Conservation (phyloP, 208 protist genomes). For the Naegleria lovaniensis region DNA sequence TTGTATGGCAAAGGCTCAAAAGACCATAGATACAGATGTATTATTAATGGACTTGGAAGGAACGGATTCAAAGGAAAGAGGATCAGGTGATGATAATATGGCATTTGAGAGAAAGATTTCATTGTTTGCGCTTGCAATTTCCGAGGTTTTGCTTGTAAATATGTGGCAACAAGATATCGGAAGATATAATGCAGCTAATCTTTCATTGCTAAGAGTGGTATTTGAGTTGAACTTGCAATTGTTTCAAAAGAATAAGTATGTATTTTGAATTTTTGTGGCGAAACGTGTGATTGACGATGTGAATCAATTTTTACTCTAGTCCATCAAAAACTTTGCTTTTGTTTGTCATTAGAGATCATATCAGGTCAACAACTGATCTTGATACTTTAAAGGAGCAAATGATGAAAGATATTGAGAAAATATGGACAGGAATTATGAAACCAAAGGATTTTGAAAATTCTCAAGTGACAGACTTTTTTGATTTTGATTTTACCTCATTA, state of each 20-base stretch:
- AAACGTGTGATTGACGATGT: background rate
- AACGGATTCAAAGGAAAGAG: conserved; percentile 86
- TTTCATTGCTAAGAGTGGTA: conserved; percentile 84
- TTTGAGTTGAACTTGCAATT: conserved; percentile 92
- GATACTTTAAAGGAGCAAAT: conserved; percentile 62
- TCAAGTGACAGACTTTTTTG: conserved; percentile 55
- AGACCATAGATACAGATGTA: conserved; percentile 33
- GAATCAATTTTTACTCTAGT: conserved; percentile 4
- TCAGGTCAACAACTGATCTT: conserved; percentile 59
- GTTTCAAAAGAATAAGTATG: conserved; percentile 67
- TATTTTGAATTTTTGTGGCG: background rate
- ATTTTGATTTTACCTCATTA: conserved; percentile 54
- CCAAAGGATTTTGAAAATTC: conserved; percentile 46
- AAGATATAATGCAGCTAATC: conserved; percentile 85
- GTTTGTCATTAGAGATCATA: conserved; percentile 90
- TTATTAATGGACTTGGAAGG: conserved; percentile 94
- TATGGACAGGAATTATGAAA: conserved; percentile 70
- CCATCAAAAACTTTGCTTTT: conserved; percentile 83
- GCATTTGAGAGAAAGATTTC: conserved; percentile 91
- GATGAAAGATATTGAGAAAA: conserved; percentile 79
- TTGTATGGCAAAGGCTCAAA: conserved; percentile 51
- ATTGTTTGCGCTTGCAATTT: conserved; percentile 88
- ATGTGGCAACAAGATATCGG: conserved; percentile 94
- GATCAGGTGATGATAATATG: conserved; percentile 74
- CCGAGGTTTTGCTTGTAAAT: conserved; percentile 93